Evolutionary conservation across 2,329 filamentous ascomycete species (phyloP).

Genomic region (Neodidymelliopsis sp.): DNA sequence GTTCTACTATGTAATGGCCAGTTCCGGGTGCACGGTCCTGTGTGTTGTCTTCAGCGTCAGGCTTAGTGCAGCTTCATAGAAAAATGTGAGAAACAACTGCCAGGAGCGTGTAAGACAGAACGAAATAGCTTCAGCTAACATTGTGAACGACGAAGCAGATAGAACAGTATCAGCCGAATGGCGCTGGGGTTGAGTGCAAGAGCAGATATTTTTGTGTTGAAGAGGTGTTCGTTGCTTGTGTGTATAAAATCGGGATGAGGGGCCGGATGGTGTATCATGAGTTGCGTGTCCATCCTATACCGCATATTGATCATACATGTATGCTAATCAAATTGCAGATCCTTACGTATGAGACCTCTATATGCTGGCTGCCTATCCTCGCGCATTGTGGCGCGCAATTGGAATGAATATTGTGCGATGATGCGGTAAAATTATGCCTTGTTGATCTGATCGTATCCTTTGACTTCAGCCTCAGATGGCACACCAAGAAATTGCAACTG

Average conservation of each 20-base stretch:
- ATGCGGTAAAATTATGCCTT: too few relatives aligned
- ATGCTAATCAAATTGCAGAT: conserved; percentile 4
- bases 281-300: conserved; percentile 14
- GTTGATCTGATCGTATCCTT: too few relatives aligned
- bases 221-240: background rate
- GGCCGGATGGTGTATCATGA: conserved; percentile 11
- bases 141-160: background rate
- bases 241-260: conserved; percentile 11
- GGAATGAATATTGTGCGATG: too few relatives aligned
- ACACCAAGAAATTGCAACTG: too few relatives aligned
- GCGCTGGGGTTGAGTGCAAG: background rate
- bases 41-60: conserved; percentile 9
- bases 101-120: conserved; percentile 8
- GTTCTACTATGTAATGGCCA: conserved; percentile 1
- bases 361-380: background rate
- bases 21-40: conserved; percentile 1
- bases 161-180: background rate
- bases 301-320: conserved; percentile 4
- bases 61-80: conserved; percentile 2
- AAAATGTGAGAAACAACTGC: conserved; percentile 3
- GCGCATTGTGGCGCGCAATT: too few relatives aligned
- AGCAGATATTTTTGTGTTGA: conserved; percentile 2
- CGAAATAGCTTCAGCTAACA: background rate
- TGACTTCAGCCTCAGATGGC: too few relatives aligned
- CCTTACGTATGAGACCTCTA: background rate